A percentile compares a stretch with the other conserved stretches of the same genome.
These are phyloP conservation scores for Eleusine coracana DNA, from an alignment of 176 grass and related monocot genomes.

Conservation along the genomic window DNA sequence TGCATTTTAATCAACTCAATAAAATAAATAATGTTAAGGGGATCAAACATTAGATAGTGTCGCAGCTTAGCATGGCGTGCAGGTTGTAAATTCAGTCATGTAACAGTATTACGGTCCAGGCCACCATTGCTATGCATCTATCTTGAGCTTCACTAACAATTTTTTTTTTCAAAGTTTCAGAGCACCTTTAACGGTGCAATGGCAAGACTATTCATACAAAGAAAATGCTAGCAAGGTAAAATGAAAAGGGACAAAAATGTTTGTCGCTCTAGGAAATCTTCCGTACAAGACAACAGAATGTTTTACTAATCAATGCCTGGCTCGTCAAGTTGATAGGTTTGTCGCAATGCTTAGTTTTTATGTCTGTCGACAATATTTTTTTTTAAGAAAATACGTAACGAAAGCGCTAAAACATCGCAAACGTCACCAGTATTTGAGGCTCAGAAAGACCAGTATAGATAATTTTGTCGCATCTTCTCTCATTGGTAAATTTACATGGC, in stretches of 20 bases:
- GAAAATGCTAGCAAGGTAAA: neutral
- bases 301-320: neutral
- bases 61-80: neutral
- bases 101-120: neutral
- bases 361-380: neutral
- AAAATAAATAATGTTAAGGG: neutral
- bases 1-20: no score
- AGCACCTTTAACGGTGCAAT: neutral
- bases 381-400: neutral
- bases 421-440: slow-evolving; percentile 19
- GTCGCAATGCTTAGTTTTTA: neutral
- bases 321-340: slow-evolving; percentile 28
- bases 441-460: neutral
- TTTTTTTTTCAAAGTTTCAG: slow-evolving; percentile 24
- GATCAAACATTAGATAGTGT: neutral
- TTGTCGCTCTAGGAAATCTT: slow-evolving; percentile 33
- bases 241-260: slow-evolving; percentile 8
- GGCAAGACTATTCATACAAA: neutral
- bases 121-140: neutral
- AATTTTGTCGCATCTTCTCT: neutral
- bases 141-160: no score
- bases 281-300: slow-evolving; percentile 30
- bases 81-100: neutral
- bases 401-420: slow-evolving; percentile 25
- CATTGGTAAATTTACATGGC: slow-evolving; percentile 37